phyloP scores from a whole-genome alignment of 306 rosid species.

The Inga laurina region DNA sequence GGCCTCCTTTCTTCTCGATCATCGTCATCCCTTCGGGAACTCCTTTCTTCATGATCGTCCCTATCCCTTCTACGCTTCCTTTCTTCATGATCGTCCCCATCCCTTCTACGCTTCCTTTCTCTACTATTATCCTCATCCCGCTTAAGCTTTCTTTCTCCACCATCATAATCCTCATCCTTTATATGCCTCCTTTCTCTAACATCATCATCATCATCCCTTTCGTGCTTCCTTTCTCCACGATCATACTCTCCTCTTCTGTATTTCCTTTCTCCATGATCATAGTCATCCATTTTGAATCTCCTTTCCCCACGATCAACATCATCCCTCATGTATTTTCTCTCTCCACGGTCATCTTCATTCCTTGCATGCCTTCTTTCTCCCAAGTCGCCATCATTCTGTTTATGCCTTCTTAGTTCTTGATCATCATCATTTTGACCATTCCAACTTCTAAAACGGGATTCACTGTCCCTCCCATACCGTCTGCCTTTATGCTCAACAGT shows the following conservation, averaged over 20 bases:
- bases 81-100: neutral
- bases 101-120: neutral
- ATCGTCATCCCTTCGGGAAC: neutral
- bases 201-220: neutral
- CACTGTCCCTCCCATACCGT: conserved; percentile 41
- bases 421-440: conserved; percentile 32
- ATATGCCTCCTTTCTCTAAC: conserved; percentile 22
- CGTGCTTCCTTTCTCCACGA: conserved; percentile 6
- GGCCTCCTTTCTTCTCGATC: neutral
- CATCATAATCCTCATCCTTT: conserved; percentile 11
- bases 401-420: conserved; percentile 29
- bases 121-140: neutral
- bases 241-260: conserved; percentile 16
- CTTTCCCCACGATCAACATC: conserved; percentile 4
- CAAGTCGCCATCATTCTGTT: conserved; percentile 32
- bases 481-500: conserved; percentile 40
- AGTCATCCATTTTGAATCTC: conserved; percentile 2
- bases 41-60: neutral
- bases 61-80: neutral
- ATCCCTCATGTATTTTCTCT: conserved; percentile 17
- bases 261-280: conserved; percentile 21
- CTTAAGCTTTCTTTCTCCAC: conserved; percentile 12
- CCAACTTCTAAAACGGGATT: conserved; percentile 19
- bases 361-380: conserved; percentile 22
- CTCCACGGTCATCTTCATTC: conserved; percentile 14